Evolutionary conservation across 371 early-diverging fungal species (phyloP), one percentile per base, ranked within the genome.

Genomic region (Capillidium heterosporum): DNA sequence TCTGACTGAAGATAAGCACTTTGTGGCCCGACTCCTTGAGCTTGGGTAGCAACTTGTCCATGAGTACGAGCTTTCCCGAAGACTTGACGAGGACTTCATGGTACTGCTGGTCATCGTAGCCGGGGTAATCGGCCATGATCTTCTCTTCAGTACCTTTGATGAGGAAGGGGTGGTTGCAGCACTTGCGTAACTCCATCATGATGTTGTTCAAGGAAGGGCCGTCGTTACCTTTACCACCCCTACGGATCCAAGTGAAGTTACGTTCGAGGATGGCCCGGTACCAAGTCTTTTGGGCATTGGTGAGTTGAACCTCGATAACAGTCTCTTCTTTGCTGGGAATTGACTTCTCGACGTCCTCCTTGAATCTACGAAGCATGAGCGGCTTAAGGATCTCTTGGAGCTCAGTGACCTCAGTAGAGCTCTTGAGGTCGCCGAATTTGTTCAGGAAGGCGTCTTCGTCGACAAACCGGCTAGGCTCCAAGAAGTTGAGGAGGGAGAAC

Each of bases 1-100:
- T 99, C 68, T 99, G 99, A 55, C 95, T 95, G 61, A 97, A 97
- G 54, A 97, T 82, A 59, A 97, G 67, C 0, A 86, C 91, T 32
- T 91, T 82, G 61, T 91, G 91, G 1, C 89, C 77, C 47, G 77
- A 78, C 2, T 70, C 73, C 40, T 84, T 80, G 42, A 95, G 65
- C 17, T 77, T 70, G 5, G 76, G 73, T 40, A 97, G 64, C 26
- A 95, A 65, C 56, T 66, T 75, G 61, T 85, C 94, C 31, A 95
- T 66, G 32, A 77, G 80, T 59, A 89, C 89, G 35, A 90, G 71
- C 59, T 90, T 90, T 57, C 94, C 93, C 29, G 89, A 89, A 15
- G 86, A 79, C 32, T 86, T 75, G 7, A 95, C 75, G 48, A 95
- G 60, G 32, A 81, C 80, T 28, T 79, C 71, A 65, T 84, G 82